Evolutionary conservation across 306 rosid genomes (phyloP), one percentile per base, ranked within the genome.

Genomic region (Rosa persica): DNA sequence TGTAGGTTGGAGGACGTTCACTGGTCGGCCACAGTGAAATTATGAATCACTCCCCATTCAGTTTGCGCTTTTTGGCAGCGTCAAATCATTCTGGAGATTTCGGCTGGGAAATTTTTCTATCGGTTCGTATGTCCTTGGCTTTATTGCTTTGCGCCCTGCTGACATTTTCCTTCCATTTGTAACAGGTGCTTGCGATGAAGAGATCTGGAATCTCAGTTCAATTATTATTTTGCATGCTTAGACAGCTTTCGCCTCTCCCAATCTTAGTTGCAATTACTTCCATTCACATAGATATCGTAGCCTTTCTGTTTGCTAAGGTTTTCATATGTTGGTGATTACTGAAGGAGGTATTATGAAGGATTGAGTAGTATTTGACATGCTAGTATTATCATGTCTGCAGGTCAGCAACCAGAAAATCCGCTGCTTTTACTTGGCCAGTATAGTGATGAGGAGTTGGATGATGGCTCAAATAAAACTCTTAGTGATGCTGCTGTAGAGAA

Each of bases 121-220:
- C 87, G 98, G 99, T 96, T 96, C 97, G 96, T 93, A 93, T 90
- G 87, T 88, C 84, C 87, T 93, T 93, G 88, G 89, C 98, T 96
- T 93, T 87, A 43, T 87, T 85, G 85, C 76, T 84, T 84, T 62
- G 57, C 77, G 85, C 74, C 83, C 70, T 73, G 82, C 99, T 96
- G 89, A 96, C 89, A 3, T 76, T 77, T 83, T 87, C 57, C 81
- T 80, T 79, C 81, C 76, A 83, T 90, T 85, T 90, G 90, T 87
- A 64, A 88, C 99, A 93, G 98, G 98, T 86, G 89, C 88, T 84
- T 87, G 84, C 80, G 78, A 64, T 88, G 82, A 73, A 85, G 62
- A 70, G 12, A 75, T 69, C 70, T 89, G 76, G 73, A 73, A 74
- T 75, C 84, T 90, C 80, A 82, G 70, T 69, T 81, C 48, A 81